Conservation (phyloP, 352 stramenopile genomes). For the Phytophthora sp. region DNA sequence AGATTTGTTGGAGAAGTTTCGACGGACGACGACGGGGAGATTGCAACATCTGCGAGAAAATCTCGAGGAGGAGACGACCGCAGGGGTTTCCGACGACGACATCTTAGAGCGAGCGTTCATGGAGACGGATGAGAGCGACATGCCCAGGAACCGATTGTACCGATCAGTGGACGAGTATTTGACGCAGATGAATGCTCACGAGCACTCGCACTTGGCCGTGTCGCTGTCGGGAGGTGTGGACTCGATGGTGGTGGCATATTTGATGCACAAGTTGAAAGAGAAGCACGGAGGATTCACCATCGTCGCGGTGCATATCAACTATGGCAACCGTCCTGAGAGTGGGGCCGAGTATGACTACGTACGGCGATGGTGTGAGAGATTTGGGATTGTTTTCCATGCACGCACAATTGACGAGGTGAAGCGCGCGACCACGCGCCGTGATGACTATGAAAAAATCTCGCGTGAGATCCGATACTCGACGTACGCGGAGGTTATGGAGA, state of each 20-base stretch:
- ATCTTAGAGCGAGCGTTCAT: conserved; percentile 76
- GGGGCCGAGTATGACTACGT: conserved; percentile 93
- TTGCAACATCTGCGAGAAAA: conserved; percentile 57
- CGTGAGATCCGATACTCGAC: conserved; percentile 94
- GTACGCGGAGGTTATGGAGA: conserved; percentile 88
- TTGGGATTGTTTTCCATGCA: conserved; percentile 82
- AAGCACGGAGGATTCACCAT: conserved; percentile 69
- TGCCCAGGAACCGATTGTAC: conserved; percentile 74
- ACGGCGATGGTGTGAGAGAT: conserved; percentile 83
- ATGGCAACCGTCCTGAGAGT: conserved; percentile 95
- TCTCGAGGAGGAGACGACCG: conserved; percentile 16
- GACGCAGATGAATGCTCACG: conserved; percentile 43
- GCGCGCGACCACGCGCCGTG: conserved; percentile 89
- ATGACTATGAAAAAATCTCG: conserved; percentile 96
- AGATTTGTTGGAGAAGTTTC: conserved; percentile 83
- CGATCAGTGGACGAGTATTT: conserved; percentile 78
- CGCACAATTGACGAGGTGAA: conserved; percentile 93
- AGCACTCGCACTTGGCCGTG: conserved; percentile 74
- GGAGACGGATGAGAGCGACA: conserved; percentile 70
- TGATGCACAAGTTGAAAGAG: conserved; percentile 87
- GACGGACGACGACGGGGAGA: conserved; percentile 79
- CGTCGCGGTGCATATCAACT: conserved; percentile 97
- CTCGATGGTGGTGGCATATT: conserved; percentile 97
- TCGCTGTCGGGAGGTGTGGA: conserved; percentile 96
- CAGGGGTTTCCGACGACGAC: conserved; percentile 52